Base-by-base conservation (phyloP, 345 rosid species). In the Rhizophora apiculata region DNA sequence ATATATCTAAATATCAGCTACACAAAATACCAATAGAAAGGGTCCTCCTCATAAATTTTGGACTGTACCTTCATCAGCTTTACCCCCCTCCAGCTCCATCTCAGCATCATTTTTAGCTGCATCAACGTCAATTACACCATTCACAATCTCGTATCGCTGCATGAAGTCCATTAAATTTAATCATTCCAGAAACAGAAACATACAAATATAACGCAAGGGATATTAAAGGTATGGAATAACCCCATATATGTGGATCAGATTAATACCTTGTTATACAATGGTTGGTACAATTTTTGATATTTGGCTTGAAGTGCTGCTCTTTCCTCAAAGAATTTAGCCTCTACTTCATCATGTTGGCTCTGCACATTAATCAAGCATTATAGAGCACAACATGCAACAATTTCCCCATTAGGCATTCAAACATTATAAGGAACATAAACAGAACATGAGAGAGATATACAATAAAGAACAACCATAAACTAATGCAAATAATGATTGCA, bases 241-340 rank as follows among this genome's bases (percentile, higher is more conserved):
- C 15, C 18, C 4, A 4, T 13, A 43, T 11, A 43, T 13, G 49
- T 43, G 19, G 49, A 43, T 13, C 18, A 3, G 5, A 43, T 5
- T 43, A 24, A 65, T 78, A 92, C 98, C 96, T 90, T 90, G 67
- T 81, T 62, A 62, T 92, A 95, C 16, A 87, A 68, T 48, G 99
- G 99, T 78, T 88, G 91, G 64, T 92, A 95, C 48, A 87, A 19
- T 75, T 85, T 90, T 68, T 92, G 98, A 59, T 95, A 95, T 65
- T 86, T 92, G 22, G 96, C 94, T 77, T 95, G 94, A 8, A 92
- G 86, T 11, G 87, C 96, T 68, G 93, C 96, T 62, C 89, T 90
- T 82, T 95, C 99, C 82, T 92, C 96, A 48, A 92, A 86, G 63
- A 95, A 95, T 51, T 90, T 90, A 3, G 92, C 86, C 85, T 95